phyloP scores from a whole-genome alignment of 371 early-diverging fungal genomes.

The Capniomyces stellatus region DNA sequence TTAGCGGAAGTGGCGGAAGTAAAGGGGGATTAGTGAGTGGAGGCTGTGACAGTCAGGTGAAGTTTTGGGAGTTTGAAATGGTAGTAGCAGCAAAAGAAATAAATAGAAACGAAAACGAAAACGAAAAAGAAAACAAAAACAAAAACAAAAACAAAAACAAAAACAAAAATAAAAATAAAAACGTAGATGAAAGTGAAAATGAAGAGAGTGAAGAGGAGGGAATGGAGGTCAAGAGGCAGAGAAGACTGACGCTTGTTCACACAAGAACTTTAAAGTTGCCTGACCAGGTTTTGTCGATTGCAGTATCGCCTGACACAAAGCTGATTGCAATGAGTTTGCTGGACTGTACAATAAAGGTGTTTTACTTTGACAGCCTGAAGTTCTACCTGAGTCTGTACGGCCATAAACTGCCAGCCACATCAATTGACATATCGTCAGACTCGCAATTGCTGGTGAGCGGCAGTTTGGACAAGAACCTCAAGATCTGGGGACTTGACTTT shows the following conservation, averaged over 20 bases:
- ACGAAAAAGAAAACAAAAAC: background rate
- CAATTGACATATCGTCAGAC: conserved; percentile 92
- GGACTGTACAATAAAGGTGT: conserved; percentile 90
- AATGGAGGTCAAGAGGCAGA: conserved; percentile 5
- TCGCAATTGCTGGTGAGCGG: conserved; percentile 71
- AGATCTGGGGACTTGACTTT: conserved; percentile 96
- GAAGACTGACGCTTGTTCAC: conserved; percentile 58
- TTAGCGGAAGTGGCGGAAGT: conserved; percentile 49
- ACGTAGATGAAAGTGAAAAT: too few relatives aligned
- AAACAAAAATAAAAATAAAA: too few relatives aligned
- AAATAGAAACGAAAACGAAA: too few relatives aligned
- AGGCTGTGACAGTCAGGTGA: conserved; percentile 74
- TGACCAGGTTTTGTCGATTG: conserved; percentile 77
- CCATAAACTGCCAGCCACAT: conserved; percentile 85
- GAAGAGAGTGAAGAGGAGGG: too few relatives aligned
- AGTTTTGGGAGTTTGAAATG: conserved; percentile 83
- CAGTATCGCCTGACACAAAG: conserved; percentile 66
- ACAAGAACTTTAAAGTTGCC: conserved; percentile 80
- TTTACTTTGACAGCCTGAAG: conserved; percentile 86
- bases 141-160: background rate
- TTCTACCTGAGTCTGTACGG: conserved; percentile 92
- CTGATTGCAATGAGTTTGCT: conserved; percentile 77
- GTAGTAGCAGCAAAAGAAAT: too few relatives aligned
- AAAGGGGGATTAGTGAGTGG: conserved; percentile 78
- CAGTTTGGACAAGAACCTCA: conserved; percentile 89